These are phyloP conservation scores for Lipomyces yamanashiensis DNA, from an alignment of 805 yeast genomes.

Conservation along the genomic window DNA sequence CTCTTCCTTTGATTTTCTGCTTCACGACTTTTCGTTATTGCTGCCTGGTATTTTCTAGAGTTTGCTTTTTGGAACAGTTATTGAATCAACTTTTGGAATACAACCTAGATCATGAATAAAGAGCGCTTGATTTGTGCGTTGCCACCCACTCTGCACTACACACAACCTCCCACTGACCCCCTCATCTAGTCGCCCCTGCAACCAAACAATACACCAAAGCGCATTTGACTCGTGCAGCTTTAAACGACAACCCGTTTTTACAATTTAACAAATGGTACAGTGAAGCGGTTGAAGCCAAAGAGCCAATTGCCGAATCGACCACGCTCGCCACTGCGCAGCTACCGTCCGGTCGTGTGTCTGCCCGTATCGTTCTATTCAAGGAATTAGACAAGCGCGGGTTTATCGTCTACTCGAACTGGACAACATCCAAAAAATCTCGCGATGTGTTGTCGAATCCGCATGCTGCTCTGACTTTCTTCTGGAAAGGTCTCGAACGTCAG, in stretches of 20 bases:
- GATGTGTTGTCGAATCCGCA: slow-evolving; percentile 74
- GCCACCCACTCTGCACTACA: neutral
- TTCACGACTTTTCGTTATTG: neutral
- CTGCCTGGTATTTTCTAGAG: no score
- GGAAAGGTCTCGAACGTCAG: slow-evolving; percentile 90
- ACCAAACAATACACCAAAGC: slow-evolving; percentile 74
- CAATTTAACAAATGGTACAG: slow-evolving; percentile 87
- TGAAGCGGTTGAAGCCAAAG: slow-evolving; percentile 63
- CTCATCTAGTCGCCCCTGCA: slow-evolving; percentile 37
- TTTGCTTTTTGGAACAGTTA: no score
- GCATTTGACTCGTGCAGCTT: slow-evolving; percentile 58
- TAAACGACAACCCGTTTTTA: slow-evolving; percentile 64
- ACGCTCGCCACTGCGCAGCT: slow-evolving; percentile 85
- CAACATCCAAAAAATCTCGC: slow-evolving; percentile 73
- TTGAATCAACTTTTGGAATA: no score
- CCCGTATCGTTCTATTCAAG: slow-evolving; percentile 82
- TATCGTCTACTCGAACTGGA: slow-evolving; percentile 91
- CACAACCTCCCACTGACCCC: neutral
- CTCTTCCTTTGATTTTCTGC: neutral
- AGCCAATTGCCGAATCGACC: slow-evolving; percentile 68
- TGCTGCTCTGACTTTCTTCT: slow-evolving; percentile 86
- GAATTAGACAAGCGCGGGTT: slow-evolving; percentile 83
- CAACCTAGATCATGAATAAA: slow-evolving; percentile 21
- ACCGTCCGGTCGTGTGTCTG: slow-evolving; percentile 89
- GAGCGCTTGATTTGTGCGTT: slow-evolving; percentile 34